A percentile compares a stretch with the other conserved stretches of the same genome.
These are phyloP conservation scores for Corylus avellana DNA, from an alignment of 306 rosid genomes.

Conservation along the genomic window DNA sequence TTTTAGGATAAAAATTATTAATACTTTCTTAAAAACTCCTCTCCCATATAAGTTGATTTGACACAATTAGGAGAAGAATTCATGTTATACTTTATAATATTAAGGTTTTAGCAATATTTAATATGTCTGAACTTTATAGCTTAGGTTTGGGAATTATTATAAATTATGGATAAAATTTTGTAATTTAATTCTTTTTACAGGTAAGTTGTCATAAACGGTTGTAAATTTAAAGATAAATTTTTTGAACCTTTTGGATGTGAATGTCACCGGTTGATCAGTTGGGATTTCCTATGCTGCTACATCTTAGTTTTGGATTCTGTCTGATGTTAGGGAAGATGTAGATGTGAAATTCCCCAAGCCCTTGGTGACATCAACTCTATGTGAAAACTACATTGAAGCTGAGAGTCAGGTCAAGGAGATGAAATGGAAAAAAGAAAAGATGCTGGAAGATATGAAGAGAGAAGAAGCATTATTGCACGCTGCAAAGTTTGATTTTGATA, in stretches of 20 bases:
- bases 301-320: slow-evolving; percentile 19
- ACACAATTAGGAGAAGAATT: background rate
- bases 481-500: slow-evolving; percentile 55
- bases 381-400: slow-evolving; percentile 41
- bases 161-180: background rate
- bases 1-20: background rate
- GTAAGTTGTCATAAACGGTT: background rate
- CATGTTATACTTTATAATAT: background rate
- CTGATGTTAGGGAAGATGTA: slow-evolving; percentile 68
- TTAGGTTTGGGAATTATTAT: background rate
- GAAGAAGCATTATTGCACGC: slow-evolving; percentile 55
- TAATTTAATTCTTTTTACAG: background rate
- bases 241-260: slow-evolving; percentile 19
- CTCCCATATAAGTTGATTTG: slow-evolving; percentile 1
- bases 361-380: slow-evolving; percentile 33
- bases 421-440: slow-evolving; percentile 60
- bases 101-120: background rate
- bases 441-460: slow-evolving; percentile 63
- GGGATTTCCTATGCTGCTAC: slow-evolving; percentile 1
- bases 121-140: background rate
- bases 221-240: slow-evolving; percentile 13
- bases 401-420: slow-evolving; percentile 61
- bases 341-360: slow-evolving; percentile 69
- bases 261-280: background rate
- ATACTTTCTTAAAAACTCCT: slow-evolving; percentile 22